These are phyloP conservation scores for Polysphondylium violaceum DNA, from an alignment of 78 protist genomes.

Conservation along the genomic window DNA sequence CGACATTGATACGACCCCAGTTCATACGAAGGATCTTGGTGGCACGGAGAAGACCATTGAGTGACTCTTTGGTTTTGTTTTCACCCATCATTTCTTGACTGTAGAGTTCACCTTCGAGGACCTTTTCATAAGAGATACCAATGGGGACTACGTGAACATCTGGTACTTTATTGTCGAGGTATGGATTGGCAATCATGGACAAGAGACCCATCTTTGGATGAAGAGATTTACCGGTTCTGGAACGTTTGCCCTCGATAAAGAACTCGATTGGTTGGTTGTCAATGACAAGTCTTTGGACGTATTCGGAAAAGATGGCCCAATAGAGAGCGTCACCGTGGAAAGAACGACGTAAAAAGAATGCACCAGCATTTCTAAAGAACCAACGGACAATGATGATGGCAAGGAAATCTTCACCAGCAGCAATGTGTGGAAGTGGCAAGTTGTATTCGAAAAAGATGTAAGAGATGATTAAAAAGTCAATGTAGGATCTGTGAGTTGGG, in stretches of 20 bases:
- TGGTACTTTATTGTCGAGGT: constrained; percentile 72
- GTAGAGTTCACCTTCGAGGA: constrained; percentile 82
- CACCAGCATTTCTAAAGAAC: constrained; percentile 87
- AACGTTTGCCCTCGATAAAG: constrained; percentile 92
- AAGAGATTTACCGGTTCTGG: constrained; percentile 86
- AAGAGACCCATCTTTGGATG: constrained; percentile 88
- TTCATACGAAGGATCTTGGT: constrained; percentile 67
- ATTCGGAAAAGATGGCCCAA: constrained; percentile 84
- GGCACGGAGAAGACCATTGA: constrained; percentile 77
- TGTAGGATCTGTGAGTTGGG: constrained; percentile 88
- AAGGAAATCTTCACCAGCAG: constrained; percentile 85
- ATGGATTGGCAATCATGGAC: constrained; percentile 64
- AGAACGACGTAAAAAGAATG: constrained; percentile 87
- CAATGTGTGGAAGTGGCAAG: constrained; percentile 89
- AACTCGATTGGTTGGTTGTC: constrained; percentile 83
- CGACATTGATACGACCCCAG: constrained; percentile 80
- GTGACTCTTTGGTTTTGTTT: constrained; percentile 66
- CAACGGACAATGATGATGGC: constrained; percentile 71
- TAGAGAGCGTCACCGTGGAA: constrained; percentile 90
- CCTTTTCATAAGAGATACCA: constrained; percentile 83
- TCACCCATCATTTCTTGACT: constrained; percentile 81
- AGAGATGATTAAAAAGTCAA: constrained; percentile 88
- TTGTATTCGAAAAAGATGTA: constrained; percentile 85
- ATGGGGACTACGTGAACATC: constrained; percentile 83
- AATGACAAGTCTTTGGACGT: constrained; percentile 79